These are phyloP conservation scores for Candida montana DNA, from an alignment of 805 yeast species.

Conservation along the genomic window DNA sequence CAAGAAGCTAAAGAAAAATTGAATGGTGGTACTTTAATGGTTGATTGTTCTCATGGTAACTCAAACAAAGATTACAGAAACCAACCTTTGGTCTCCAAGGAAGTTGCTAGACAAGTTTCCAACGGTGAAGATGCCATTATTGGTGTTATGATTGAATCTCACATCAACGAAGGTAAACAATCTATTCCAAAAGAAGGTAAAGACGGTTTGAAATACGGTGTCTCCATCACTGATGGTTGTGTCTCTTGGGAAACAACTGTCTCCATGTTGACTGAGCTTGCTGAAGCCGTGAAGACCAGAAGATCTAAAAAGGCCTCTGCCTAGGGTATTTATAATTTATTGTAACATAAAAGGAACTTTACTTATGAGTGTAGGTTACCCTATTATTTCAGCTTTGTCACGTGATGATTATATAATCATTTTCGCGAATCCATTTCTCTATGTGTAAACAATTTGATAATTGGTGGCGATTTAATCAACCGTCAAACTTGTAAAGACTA, in stretches of 20 bases:
- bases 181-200: conserved; percentile 78
- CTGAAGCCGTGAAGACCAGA: conserved; percentile 80
- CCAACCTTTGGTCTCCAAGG: conserved; percentile 87
- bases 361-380: too few species aligned
- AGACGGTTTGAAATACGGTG: conserved; percentile 79
- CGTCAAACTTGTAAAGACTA: background rate
- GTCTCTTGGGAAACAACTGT: conserved; percentile 89
- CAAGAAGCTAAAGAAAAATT: conserved; percentile 66
- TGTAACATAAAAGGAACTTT: background rate
- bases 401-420: too few species aligned
- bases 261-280: conserved; percentile 68
- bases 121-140: conserved; percentile 75
- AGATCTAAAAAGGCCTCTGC: conserved; percentile 37
- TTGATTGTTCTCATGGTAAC: conserved; percentile 98
- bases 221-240: conserved; percentile 95
- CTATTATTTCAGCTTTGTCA: too few species aligned
- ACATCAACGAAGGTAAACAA: conserved; percentile 91
- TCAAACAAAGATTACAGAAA: conserved; percentile 89
- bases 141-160: conserved; percentile 95
- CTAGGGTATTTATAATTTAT: background rate
- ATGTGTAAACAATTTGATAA: too few species aligned
- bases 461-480: background rate
- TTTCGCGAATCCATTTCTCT: too few species aligned
- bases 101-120: conserved; percentile 76
- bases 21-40: conserved; percentile 59